Base-by-base conservation (phyloP, 2,329 filamentous ascomycete genomes). In the Aspergillus proliferans region DNA sequence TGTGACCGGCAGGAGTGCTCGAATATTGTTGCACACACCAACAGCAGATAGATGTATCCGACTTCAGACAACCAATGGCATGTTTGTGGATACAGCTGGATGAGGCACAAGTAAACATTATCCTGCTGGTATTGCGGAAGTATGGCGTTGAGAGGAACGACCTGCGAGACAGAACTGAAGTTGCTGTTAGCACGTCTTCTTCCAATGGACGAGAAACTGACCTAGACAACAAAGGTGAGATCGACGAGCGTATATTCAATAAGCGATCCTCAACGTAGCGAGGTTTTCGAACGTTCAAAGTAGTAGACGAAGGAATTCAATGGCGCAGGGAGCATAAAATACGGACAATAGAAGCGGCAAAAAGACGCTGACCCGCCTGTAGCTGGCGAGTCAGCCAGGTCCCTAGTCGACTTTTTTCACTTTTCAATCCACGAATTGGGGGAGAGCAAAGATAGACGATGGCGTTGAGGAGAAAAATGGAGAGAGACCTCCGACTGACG, bases 71-170 rank as follows among this genome's bases (percentile, higher is more conserved):
- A 47, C 51, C 46, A 47, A 52, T 52, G 42, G 49, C 55, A 58
- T 59, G 47, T 46, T 57, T 54, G 48, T 58, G 52, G 46, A 50
- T 47, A 48, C 48, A 60, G 42, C 19, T 52, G 28, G 47, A 43
- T 44, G 50, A 46, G 26, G 46, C n/a, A 50, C 54, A 51, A 40
- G 50, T 40, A 43, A 52, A 52, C 52, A 60, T 58, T 42, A 51
- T 43, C 43, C 30, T n/a, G 33, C 30, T 45, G 3, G 7, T 26
- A 24, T 18, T 36, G 34, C 1, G 15, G 14, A 45, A 47, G n/a
- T 18, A 38, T 21, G 22, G 22, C 1, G 22, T 22, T 22, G 26
- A 19, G 28, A 48, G 30, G 6, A 36, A 30, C 26, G 10, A 2
- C 26, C 9, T 30, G 26, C 10, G 22, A 30, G 26, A 30, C 26